Evolutionary conservation across 371 early-diverging fungal species (phyloP).

Genomic region (Thermomucor indicae-seudaticae): DNA sequence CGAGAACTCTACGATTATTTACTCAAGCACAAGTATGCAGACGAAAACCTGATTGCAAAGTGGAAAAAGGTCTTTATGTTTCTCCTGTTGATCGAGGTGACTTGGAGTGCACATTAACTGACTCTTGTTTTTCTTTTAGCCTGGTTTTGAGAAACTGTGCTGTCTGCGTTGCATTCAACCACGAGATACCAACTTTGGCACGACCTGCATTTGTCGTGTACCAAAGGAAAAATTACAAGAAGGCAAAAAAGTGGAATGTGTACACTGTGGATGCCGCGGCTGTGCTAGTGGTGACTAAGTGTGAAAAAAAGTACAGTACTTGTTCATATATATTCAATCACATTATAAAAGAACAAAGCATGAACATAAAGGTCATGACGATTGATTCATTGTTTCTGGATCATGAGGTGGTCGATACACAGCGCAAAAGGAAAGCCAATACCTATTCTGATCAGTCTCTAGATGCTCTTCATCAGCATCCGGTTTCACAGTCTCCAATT

Average conservation of each 20-base stretch:
- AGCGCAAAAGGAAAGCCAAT: neutral
- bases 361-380: too few species aligned
- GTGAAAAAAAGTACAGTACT: neutral
- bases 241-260: constrained; percentile 88
- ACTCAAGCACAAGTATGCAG: constrained; percentile 88
- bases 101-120: neutral
- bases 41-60: constrained; percentile 93
- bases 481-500: constrained; percentile 6
- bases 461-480: neutral
- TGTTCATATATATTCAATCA: too few species aligned
- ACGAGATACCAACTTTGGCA: constrained; percentile 96
- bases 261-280: constrained; percentile 91
- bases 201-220: constrained; percentile 97
- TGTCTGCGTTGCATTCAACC: constrained; percentile 97
- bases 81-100: neutral
- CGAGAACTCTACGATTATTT: constrained; percentile 91
- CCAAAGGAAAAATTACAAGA: constrained; percentile 89
- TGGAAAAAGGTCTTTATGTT: constrained; percentile 90
- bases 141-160: constrained; percentile 97
- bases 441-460: too few species aligned
- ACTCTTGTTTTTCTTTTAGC: constrained; percentile 40
- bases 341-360: too few species aligned
- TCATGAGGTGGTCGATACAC: neutral
- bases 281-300: constrained; percentile 57
- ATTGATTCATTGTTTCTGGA: neutral